These are phyloP conservation scores for Artemisia argyi DNA, from an alignment of 129 eudicot genomes.

Conservation along the genomic window DNA sequence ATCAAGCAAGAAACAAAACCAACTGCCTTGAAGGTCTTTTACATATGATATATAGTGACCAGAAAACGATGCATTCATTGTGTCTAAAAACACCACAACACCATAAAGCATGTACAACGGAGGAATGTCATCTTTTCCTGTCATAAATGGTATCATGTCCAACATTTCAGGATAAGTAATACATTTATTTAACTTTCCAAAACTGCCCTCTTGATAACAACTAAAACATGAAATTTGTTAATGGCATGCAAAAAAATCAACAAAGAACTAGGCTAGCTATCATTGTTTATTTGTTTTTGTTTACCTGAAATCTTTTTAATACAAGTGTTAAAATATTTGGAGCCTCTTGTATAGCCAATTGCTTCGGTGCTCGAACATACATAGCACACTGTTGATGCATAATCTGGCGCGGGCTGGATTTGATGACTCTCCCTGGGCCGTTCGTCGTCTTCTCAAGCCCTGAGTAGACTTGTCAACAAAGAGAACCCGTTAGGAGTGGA, in stretches of 20 bases:
- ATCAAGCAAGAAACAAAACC: too few relatives aligned
- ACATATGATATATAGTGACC: constrained; percentile 90
- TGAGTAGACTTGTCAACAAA: too few relatives aligned
- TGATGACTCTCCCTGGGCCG: too few relatives aligned
- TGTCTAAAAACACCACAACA: constrained; percentile 87
- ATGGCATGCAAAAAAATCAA: background rate
- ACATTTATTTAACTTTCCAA: constrained; percentile 85
- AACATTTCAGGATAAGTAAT: constrained; percentile 81
- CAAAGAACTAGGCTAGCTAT: too few relatives aligned
- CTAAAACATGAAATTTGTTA: background rate
- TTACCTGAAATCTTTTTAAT: constrained; percentile 95
- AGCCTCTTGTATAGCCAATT: constrained; percentile 84
- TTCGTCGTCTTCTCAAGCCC: too few relatives aligned
- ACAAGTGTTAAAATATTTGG: constrained; percentile 90
- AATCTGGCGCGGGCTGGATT: too few relatives aligned
- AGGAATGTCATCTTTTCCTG: constrained; percentile 79
- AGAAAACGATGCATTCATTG: constrained; percentile 87
- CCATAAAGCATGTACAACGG: constrained; percentile 93
- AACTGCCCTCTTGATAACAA: constrained; percentile 70
- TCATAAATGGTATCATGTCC: constrained; percentile 93
- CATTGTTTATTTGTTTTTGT: too few relatives aligned
- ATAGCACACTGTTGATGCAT: too few relatives aligned
- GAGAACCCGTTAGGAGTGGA: too few relatives aligned
- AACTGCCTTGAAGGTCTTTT: constrained; percentile 84
- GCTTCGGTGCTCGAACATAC: constrained; percentile 86